phyloP scores from a whole-genome alignment of 2,329 filamentous ascomycete species.

The Colletotrichum euphorbiae region DNA sequence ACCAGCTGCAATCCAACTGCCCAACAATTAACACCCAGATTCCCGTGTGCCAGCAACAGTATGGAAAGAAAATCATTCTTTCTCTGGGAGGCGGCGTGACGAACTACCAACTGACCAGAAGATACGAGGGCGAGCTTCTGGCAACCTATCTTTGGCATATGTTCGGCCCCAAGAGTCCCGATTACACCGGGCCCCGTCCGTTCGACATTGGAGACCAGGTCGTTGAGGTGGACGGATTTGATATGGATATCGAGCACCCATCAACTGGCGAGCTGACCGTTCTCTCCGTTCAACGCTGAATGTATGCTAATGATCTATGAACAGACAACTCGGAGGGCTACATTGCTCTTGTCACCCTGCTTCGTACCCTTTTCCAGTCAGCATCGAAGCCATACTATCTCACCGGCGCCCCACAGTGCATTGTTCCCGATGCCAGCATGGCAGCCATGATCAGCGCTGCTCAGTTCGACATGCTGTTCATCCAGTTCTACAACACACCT shows the following conservation, averaged over 20 bases:
- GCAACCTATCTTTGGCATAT: constrained; percentile 53
- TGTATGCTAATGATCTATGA: background rate
- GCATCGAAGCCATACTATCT: constrained; percentile 54
- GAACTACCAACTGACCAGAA: constrained; percentile 52
- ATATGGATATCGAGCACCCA: constrained; percentile 49
- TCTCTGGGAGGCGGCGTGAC: constrained; percentile 53
- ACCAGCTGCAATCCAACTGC: constrained; percentile 50
- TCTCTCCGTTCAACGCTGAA: background rate
- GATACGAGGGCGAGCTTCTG: constrained; percentile 50
- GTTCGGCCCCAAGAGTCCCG: constrained; percentile 52
- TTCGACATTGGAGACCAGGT: constrained; percentile 39
- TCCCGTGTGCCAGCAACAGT: constrained; percentile 52
- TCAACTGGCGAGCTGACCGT: constrained; percentile 35
- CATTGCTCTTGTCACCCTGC: constrained; percentile 44
- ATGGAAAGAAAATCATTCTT: constrained; percentile 55
- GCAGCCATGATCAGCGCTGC: constrained; percentile 52
- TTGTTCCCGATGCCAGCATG: constrained; percentile 53
- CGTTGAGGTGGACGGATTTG: constrained; percentile 49
- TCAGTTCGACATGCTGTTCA: constrained; percentile 56
- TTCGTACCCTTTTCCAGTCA: constrained; percentile 44
- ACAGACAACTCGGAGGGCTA: constrained; percentile 47
- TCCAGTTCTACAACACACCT: constrained; percentile 63
- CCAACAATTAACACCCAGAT: constrained; percentile 51
- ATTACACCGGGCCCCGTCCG: constrained; percentile 45
- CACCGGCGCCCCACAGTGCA: constrained; percentile 59